Conservation (phyloP, 768 basidiomycete genomes). For the Termitomyces sp. region DNA sequence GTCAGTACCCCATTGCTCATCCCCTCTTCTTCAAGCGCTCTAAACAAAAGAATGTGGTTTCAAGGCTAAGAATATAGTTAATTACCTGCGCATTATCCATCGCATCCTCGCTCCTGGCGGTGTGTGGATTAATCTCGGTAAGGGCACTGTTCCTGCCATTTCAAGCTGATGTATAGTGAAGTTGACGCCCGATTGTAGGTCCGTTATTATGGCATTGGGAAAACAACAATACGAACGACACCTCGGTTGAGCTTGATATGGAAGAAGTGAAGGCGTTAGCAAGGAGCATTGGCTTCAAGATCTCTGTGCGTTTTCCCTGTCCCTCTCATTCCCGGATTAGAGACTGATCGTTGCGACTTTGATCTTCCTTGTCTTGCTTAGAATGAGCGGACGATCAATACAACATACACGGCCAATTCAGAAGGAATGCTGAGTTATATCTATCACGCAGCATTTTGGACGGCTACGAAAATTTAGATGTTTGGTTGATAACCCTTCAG, state of each 20-base stretch:
- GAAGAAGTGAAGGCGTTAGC: constrained; percentile 82
- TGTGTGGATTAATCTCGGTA: constrained; percentile 87
- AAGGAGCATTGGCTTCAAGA: constrained; percentile 11
- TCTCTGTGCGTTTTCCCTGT: too few relatives aligned
- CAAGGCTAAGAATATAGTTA: constrained; percentile 92
- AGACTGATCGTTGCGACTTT: background rate
- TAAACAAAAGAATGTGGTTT: background rate
- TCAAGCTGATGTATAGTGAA: background rate
- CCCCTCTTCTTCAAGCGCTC: background rate
- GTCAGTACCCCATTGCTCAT: constrained; percentile 24
- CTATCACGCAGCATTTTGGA: constrained; percentile 88
- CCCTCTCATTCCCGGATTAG: background rate
- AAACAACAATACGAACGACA: constrained; percentile 75
- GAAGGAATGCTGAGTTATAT: constrained; percentile 80
- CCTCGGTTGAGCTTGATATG: constrained; percentile 83
- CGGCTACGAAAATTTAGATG: constrained; percentile 39
- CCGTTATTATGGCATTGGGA: constrained; percentile 98
- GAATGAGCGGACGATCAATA: constrained; percentile 77
- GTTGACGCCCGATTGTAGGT: constrained; percentile 33
- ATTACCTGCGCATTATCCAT: constrained; percentile 85
- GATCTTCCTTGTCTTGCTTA: constrained; percentile 19
- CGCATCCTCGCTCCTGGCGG: constrained; percentile 79
- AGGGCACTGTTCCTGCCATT: constrained; percentile 5
- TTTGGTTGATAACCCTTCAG: too few relatives aligned
- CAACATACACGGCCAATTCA: constrained; percentile 82